phyloP scores from a whole-genome alignment of 164 flowering plant species.

The grape (Vitis vinifera) region DNA sequence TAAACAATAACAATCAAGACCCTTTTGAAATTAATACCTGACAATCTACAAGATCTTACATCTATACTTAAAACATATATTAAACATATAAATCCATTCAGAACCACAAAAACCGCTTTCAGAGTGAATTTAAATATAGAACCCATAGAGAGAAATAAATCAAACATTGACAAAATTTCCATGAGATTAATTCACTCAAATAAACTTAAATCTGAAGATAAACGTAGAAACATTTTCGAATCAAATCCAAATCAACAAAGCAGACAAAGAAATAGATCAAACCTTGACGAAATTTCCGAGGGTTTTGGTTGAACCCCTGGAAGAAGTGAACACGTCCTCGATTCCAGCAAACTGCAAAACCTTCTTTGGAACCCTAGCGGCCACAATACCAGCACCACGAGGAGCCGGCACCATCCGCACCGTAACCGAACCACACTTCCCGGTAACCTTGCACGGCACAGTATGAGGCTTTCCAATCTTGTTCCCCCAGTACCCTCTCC shows the following conservation, averaged over 20 bases:
- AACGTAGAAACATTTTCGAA: background rate
- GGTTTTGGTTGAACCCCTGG: constrained; percentile 83
- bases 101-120: too few species aligned
- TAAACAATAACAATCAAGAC: too few species aligned
- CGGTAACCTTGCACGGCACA: constrained; percentile 85
- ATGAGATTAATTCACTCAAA: too few species aligned
- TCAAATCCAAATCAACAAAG: background rate
- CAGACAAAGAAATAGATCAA: background rate
- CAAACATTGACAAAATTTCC: too few species aligned
- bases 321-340: constrained; percentile 80
- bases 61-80: too few species aligned
- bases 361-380: constrained; percentile 89
- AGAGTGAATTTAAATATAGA: too few species aligned
- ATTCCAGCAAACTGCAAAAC: constrained; percentile 89
- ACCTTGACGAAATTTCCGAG: constrained; percentile 91
- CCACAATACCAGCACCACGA: constrained; percentile 82
- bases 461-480: constrained; percentile 89
- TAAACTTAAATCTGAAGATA: too few species aligned
- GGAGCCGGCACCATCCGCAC: constrained; percentile 91
- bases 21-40: too few species aligned
- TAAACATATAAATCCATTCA: too few species aligned
- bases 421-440: constrained; percentile 83
- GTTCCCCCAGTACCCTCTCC: constrained; percentile 89
- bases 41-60: too few species aligned
- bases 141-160: too few species aligned